phyloP scores from a whole-genome alignment of 2,329 filamentous ascomycete species.

The Polychaeton citri region DNA sequence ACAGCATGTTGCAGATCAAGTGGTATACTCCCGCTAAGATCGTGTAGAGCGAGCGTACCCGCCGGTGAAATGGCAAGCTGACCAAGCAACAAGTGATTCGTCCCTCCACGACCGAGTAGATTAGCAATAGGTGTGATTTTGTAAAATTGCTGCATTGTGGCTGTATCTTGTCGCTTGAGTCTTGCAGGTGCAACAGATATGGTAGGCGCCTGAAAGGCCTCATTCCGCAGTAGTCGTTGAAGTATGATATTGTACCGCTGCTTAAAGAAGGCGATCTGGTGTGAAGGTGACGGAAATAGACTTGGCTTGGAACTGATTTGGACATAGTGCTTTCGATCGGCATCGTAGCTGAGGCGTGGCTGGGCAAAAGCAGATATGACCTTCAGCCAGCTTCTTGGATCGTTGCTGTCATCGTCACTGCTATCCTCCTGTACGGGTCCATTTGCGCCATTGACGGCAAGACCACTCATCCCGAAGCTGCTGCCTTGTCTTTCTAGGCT shows the following conservation, averaged over 20 bases:
- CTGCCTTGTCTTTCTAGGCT: conserved; percentile 38
- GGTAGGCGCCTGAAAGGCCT: conserved; percentile 75
- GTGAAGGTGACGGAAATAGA: conserved; percentile 56
- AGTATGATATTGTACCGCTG: conserved; percentile 88
- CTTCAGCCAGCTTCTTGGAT: conserved; percentile 72
- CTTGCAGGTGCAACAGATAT: conserved; percentile 39
- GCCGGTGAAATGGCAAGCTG: conserved; percentile 70
- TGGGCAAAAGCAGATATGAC: conserved; percentile 76
- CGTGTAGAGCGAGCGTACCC: conserved; percentile 68
- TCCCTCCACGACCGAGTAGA: conserved; percentile 64
- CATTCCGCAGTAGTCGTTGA: conserved; percentile 81
- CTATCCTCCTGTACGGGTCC: conserved; percentile 33
- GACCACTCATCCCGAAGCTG: conserved; percentile 45
- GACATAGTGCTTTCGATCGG: conserved; percentile 81
- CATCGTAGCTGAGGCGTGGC: conserved; percentile 64
- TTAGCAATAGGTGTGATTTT: conserved; percentile 79
- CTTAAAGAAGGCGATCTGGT: conserved; percentile 76
- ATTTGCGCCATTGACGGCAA: conserved; percentile 36
- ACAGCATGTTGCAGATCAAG: conserved; percentile 71
- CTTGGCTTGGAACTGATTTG: conserved; percentile 32
- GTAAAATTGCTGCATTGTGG: conserved; percentile 50
- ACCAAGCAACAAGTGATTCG: conserved; percentile 73
- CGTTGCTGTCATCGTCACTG: conserved; percentile 47
- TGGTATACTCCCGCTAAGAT: conserved; percentile 75
- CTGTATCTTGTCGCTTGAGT: conserved; percentile 29